Conservation (phyloP, 2,329 filamentous ascomycete species). For the Venturia pyrina region DNA sequence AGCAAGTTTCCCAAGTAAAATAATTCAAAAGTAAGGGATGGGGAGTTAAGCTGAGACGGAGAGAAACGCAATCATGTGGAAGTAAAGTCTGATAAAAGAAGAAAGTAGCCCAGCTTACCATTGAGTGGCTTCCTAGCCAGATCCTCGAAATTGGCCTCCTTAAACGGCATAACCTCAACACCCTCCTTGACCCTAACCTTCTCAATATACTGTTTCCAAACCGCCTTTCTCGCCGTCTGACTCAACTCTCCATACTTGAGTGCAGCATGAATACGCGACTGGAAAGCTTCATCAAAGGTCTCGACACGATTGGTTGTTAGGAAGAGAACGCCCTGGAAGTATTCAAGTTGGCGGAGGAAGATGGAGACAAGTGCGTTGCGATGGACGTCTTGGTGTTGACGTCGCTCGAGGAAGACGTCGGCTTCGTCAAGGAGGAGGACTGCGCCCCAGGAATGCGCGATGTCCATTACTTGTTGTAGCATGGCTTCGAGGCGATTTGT, state of each 20-base stretch:
- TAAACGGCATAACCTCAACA: constrained; percentile 49
- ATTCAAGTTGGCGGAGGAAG: constrained; percentile 78
- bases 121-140: constrained; percentile 62
- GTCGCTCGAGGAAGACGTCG: constrained; percentile 55
- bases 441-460: constrained; percentile 77
- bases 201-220: constrained; percentile 78
- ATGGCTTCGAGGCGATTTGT: constrained; percentile 63
- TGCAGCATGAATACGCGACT: constrained; percentile 77
- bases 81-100: background rate
- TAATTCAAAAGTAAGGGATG: too few relatives aligned
- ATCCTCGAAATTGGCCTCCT: constrained; percentile 54
- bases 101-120: constrained; percentile 26
- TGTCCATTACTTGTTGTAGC: constrained; percentile 74
- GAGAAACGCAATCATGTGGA: background rate
- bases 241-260: constrained; percentile 70
- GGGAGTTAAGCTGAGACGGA: background rate
- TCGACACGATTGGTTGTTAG: constrained; percentile 80
- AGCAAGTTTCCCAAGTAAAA: constrained; percentile 7
- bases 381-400: constrained; percentile 73
- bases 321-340: constrained; percentile 86
- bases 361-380: constrained; percentile 80
- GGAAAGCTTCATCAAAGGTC: constrained; percentile 86
- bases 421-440: constrained; percentile 77
- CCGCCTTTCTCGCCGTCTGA: constrained; percentile 60
- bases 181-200: constrained; percentile 55